phyloP scores from a whole-genome alignment of 495 filamentous ascomycete species.

The Aspergillus kassunensis region DNA sequence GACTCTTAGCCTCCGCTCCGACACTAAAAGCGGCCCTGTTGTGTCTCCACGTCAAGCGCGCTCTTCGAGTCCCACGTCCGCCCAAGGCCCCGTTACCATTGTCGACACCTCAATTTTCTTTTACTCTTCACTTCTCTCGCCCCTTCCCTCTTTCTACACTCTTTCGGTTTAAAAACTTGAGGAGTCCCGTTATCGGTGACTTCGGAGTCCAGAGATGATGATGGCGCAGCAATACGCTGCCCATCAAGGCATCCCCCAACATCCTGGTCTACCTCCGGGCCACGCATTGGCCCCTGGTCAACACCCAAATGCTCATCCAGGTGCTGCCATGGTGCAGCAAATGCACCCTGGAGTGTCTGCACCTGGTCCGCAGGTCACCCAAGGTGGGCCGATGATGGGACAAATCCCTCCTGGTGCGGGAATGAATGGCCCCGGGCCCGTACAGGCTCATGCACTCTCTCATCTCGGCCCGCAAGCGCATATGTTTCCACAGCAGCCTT shows the following conservation, averaged over 20 bases:
- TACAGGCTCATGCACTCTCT: conserved; percentile 71
- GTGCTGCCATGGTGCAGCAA: conserved; percentile 65
- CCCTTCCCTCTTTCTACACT: neutral
- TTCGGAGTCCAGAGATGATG: conserved; percentile 60
- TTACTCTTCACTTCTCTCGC: neutral
- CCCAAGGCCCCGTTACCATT: conserved; percentile 7
- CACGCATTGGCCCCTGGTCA: conserved; percentile 71
- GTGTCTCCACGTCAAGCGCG: conserved; percentile 37
- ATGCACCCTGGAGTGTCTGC: conserved; percentile 83
- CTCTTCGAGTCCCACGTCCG: conserved; percentile 26
- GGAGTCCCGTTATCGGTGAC: conserved; percentile 34
- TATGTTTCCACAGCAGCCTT: conserved; percentile 58
- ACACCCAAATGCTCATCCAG: conserved; percentile 59
- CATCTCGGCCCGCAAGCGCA: conserved; percentile 72
- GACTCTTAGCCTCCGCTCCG: conserved; percentile 40
- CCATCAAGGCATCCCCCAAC: conserved; percentile 70
- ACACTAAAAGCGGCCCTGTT: conserved; percentile 40
- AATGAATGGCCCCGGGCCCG: conserved; percentile 48
- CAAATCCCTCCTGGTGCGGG: conserved; percentile 71
- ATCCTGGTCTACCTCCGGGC: conserved; percentile 67
- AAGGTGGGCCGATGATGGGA: conserved; percentile 73
- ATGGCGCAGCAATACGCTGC: conserved; percentile 67
- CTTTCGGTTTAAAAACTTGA: conserved; percentile 2
- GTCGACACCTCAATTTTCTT: conserved; percentile 3
- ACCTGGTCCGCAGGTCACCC: conserved; percentile 74